phyloP scores from a whole-genome alignment of 805 yeast genomes.

The Clavispora fructus region DNA sequence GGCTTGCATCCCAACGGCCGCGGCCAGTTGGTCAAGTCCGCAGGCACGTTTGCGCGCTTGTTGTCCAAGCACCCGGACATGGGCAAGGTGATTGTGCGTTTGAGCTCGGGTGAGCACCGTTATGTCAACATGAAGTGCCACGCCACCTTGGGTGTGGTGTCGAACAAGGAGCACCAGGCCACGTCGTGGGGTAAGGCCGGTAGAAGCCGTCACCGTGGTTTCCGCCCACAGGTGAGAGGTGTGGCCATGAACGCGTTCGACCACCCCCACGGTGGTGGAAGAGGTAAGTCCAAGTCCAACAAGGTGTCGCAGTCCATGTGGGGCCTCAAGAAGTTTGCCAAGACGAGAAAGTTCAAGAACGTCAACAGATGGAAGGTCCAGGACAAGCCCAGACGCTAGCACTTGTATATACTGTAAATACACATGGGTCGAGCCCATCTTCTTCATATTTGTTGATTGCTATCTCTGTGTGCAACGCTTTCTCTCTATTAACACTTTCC shows the following conservation, averaged over 20 bases:
- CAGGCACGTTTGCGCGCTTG: conserved; percentile 90
- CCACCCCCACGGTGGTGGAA: conserved; percentile 99
- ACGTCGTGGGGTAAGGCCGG: conserved; percentile 95
- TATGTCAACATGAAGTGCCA: conserved; percentile 80
- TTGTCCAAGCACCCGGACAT: conserved; percentile 71
- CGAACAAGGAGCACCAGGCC: conserved; percentile 89
- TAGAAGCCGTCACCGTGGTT: conserved; percentile 84
- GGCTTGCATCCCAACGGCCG: conserved; percentile 69
- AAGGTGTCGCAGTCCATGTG: conserved; percentile 92
- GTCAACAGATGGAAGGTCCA: conserved; percentile 78
- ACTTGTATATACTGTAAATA: conserved; percentile 1
- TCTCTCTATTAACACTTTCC: too few species aligned
- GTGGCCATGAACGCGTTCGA: conserved; percentile 96
- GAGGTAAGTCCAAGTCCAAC: conserved; percentile 98
- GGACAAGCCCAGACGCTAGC: conserved; percentile 71
- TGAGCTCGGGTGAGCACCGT: conserved; percentile 92
- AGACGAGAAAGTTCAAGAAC: conserved; percentile 88
- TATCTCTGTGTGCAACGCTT: too few species aligned
- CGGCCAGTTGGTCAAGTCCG: conserved; percentile 87
- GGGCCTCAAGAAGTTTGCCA: conserved; percentile 93
- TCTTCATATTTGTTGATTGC: too few species aligned
- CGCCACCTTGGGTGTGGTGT: conserved; percentile 90
- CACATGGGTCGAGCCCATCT: neutral
- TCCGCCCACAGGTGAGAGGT: conserved; percentile 95
- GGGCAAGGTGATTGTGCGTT: conserved; percentile 68